Base-by-base conservation (phyloP, 306 rosid genomes). In the Cyamopsis tetragonoloba region DNA sequence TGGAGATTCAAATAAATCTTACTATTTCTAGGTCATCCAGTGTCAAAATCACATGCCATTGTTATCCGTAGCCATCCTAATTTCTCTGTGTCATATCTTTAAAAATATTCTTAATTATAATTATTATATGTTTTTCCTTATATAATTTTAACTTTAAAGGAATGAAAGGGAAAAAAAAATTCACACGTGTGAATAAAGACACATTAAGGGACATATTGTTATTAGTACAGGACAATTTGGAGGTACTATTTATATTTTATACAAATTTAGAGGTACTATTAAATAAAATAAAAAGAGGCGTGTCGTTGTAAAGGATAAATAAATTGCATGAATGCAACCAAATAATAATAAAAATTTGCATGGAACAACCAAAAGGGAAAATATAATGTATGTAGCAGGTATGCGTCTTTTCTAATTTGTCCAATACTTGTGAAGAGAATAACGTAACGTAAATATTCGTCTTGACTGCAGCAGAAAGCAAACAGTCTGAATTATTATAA, bases 131-230 rank as follows among this genome's bases (percentile, higher is more conserved):
- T 64, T 56, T 57, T 54, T 59, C 17, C 43, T 44, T 28, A 28
- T 2, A 2, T 28, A 28, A 28, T 28, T 28, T 39, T 73, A 6
- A 18, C 12, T 30, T 34, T 13, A 10, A 31, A 44, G 24, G 11
- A 30, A 55, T 0, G 9, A 55, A 18, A 14, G 11, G 0, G 2
- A n/a, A 57, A 19, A 56, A 71, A 60, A 7, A 41, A 26, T 9
- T 43, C 17, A n/a, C 31, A 54, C 5, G 55, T 20, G 76, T 56
- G 66, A 76, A 43, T 63, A 68, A 68, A 59, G 76, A 68, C 82
- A 76, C 63, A 48, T 53, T 15, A 62, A 48, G 20, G 32, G 68
- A 53, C 70, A 61, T 64, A 38, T 32, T 32, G 26, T 44, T 12
- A 62, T 18, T 8, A 48, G 49, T 18, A 68, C 26, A 10, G 50